Percentiles rank a stretch among this genome's conserved stretches.
Conservation (phyloP, 441 rosid species). For the Aquilaria agallochum region DNA sequence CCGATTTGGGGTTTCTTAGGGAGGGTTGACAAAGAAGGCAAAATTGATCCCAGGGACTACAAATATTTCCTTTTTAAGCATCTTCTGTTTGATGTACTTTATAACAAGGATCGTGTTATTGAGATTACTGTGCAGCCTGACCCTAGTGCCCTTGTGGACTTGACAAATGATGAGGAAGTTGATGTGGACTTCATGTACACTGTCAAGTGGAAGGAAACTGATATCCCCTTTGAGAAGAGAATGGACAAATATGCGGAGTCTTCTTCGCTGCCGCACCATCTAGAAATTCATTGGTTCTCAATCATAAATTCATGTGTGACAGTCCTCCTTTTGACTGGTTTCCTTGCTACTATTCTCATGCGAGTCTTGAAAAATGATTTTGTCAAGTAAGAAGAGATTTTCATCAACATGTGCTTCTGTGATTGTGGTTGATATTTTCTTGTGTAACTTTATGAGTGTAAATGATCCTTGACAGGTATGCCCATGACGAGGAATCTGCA, state of each 20-base stretch:
- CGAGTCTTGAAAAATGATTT: conserved; percentile 36
- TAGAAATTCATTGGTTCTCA: conserved; percentile 43
- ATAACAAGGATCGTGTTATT: conserved; percentile 48
- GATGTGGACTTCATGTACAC: conserved; percentile 33
- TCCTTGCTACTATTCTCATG: conserved; percentile 42
- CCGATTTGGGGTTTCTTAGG: conserved; percentile 62
- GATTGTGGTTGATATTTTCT: not conserved
- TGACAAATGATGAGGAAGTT: conserved; percentile 29
- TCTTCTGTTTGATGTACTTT: conserved; percentile 33
- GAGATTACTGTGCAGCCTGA: conserved; percentile 36
- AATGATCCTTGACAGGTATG: conserved; percentile 28
- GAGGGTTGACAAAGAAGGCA: conserved; percentile 42
- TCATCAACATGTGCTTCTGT: not conserved
- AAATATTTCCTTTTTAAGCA: conserved; percentile 43
- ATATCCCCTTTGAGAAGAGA: conserved; percentile 34
- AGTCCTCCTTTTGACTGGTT: conserved; percentile 36
- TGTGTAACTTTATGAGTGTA: conserved; percentile 7
- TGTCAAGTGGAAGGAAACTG: conserved; percentile 37
- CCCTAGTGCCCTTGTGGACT: conserved; percentile 25
- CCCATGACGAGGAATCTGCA: conserved; percentile 45
- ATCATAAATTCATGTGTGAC: conserved; percentile 42
- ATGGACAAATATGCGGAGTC: conserved; percentile 36
- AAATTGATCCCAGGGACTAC: conserved; percentile 36
- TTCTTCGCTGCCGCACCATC: conserved; percentile 33
- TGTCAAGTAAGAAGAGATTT: conserved; percentile 23